These are phyloP conservation scores for Prunus persica DNA, from an alignment of 306 rosid species.

Conservation along the genomic window Prunus_persica_NCBIv2 NC_034011.1:22701501-22702000, in stretches of 20 bases:
- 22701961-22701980: too few relatives aligned
- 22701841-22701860: background rate
- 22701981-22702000: too few relatives aligned
- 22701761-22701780: conserved; percentile 65
- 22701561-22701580: background rate
- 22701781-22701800: conserved; percentile 19
- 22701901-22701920: conserved; percentile 3
- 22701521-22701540: background rate
- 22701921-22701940: background rate
- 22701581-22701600: conserved; percentile 3
- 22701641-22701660: conserved; percentile 39
- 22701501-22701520: conserved; percentile 35
- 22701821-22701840: conserved; percentile 13
- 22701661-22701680: conserved; percentile 24
- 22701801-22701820: background rate
- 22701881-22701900: conserved; percentile 9
- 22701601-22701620: conserved; percentile 15
- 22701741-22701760: background rate
- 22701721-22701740: background rate
- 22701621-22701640: background rate
- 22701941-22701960: too few relatives aligned
- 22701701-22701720: conserved; percentile 15
- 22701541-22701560: background rate
- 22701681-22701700: conserved; percentile 10
- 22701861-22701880: conserved; percentile 6